These are phyloP conservation scores for Petasospora fabianii DNA, from an alignment of 1,139 yeast species.

Conservation along the genomic window DNA sequence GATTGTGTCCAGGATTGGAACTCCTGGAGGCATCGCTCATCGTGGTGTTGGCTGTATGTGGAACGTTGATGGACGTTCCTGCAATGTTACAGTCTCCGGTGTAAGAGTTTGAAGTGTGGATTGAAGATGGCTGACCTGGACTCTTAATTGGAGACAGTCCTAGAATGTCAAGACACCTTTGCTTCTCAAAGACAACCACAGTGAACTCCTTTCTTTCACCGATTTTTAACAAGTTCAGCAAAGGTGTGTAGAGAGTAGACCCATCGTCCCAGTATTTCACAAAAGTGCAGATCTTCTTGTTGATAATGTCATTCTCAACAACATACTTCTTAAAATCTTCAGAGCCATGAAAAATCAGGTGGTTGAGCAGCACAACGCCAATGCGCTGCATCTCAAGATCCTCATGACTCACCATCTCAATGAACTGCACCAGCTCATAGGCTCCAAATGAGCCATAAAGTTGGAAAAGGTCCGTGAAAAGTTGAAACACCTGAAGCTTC, in stretches of 20 bases:
- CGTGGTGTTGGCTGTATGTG: not conserved
- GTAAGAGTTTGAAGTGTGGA: conserved; percentile 1
- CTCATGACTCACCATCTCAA: conserved; percentile 28
- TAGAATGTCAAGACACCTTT: conserved; percentile 4
- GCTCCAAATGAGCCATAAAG: conserved; percentile 38
- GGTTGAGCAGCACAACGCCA: conserved; percentile 31
- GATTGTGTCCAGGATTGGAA: too few species aligned
- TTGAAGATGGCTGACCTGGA: not conserved
- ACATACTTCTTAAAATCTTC: conserved; percentile 16
- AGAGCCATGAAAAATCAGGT: conserved; percentile 30
- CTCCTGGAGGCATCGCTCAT: too few species aligned
- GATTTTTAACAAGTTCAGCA: conserved; percentile 6
- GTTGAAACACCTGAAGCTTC: conserved; percentile 22
- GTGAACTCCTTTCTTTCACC: not conserved
- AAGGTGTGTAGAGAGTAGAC: conserved; percentile 8
- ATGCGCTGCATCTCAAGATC: conserved; percentile 31
- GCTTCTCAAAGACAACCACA: conserved; percentile 5
- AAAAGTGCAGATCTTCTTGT: conserved; percentile 27
- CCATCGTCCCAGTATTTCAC: conserved; percentile 35
- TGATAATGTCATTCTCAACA: conserved; percentile 26
- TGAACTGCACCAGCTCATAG: conserved; percentile 34
- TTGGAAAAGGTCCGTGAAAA: conserved; percentile 27
- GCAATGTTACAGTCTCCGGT: not conserved
- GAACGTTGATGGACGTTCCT: not conserved
- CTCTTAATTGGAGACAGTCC: conserved; percentile 8